Percentiles rank a stretch among this genome's conserved stretches.
Conservation (phyloP, 371 early-diverging fungal species). For the Mortierella sp. region DNA sequence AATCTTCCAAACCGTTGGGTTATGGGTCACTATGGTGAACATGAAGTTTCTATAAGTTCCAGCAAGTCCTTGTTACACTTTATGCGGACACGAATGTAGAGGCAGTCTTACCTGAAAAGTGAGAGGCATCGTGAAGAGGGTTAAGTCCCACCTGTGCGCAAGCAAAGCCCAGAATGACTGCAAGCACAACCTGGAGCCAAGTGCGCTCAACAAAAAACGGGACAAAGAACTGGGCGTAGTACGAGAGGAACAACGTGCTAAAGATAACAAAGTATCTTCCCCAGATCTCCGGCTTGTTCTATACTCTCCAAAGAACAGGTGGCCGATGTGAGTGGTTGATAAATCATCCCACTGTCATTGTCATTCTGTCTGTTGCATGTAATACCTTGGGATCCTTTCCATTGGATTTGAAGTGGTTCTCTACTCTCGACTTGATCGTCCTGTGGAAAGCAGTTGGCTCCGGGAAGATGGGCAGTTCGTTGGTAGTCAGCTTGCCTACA, state of each 20-base stretch:
- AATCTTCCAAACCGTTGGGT: slow-evolving; percentile 62
- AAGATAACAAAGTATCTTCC: slow-evolving; percentile 59
- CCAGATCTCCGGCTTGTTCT: slow-evolving; percentile 56
- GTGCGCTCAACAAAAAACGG: slow-evolving; percentile 52
- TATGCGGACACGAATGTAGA: neutral
- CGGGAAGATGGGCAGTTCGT: slow-evolving; percentile 66
- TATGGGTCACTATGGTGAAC: slow-evolving; percentile 55
- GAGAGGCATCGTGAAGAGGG: slow-evolving; percentile 68
- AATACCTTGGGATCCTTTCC: slow-evolving; percentile 49
- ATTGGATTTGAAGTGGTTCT: slow-evolving; percentile 37
- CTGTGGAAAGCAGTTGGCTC: slow-evolving; percentile 58
- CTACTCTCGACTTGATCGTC: slow-evolving; percentile 51
- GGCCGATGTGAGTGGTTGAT: too few relatives aligned
- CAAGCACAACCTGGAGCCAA: slow-evolving; percentile 55
- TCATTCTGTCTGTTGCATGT: too few relatives aligned
- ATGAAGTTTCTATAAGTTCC: neutral
- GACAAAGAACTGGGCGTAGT: slow-evolving; percentile 57
- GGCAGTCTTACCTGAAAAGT: slow-evolving; percentile 56
- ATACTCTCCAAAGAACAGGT: slow-evolving; percentile 1
- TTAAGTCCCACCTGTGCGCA: slow-evolving; percentile 64
- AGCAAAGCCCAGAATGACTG: slow-evolving; percentile 60
- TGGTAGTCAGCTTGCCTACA: slow-evolving; percentile 53
- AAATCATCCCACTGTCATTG: too few relatives aligned
- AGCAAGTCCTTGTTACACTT: neutral
- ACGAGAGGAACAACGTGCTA: slow-evolving; percentile 52